These are phyloP conservation scores for Toxoplasma gondii DNA, from an alignment of 169 alveolate species.

Conservation along the genomic window DNA sequence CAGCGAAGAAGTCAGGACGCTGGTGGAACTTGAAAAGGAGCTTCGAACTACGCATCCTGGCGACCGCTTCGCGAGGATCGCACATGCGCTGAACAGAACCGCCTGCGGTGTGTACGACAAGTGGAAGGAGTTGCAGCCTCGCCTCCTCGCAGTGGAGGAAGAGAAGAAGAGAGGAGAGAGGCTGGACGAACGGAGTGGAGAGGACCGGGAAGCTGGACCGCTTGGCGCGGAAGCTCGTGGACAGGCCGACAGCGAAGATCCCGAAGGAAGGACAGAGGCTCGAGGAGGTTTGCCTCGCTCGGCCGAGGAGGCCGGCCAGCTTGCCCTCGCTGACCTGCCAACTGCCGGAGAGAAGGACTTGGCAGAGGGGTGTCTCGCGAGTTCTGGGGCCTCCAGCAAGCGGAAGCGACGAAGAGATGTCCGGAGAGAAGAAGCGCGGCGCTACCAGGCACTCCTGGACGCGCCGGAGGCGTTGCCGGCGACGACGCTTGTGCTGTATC, in stretches of 20 bases:
- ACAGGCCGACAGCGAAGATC: too few species aligned
- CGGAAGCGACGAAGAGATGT: too few species aligned
- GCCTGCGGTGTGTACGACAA: slow-evolving; percentile 57
- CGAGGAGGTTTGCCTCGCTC: too few species aligned
- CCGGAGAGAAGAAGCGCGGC: neutral
- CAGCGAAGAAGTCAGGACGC: slow-evolving; percentile 20
- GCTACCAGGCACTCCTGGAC: neutral
- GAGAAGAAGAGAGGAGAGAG: neutral
- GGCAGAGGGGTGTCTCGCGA: too few species aligned
- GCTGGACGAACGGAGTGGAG: neutral
- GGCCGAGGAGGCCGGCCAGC: too few species aligned
- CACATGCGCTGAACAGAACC: neutral
- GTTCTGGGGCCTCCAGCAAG: too few species aligned
- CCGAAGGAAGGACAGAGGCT: too few species aligned
- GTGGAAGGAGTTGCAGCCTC: slow-evolving; percentile 43
- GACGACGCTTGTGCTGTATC: neutral
- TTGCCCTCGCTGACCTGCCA: too few species aligned
- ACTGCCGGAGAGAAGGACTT: too few species aligned
- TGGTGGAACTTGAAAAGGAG: neutral
- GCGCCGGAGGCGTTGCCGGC: neutral
- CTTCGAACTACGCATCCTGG: slow-evolving; percentile 7
- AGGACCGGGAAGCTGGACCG: too few species aligned
- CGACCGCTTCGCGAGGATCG: slow-evolving; percentile 53
- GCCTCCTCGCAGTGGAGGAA: slow-evolving; percentile 4
- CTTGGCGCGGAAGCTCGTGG: too few species aligned